A percentile compares a stretch with the other conserved stretches of the same genome.
Conservation (phyloP, 108 stramenopile species). For the Pseudonitzschia delicatissima region DNA sequence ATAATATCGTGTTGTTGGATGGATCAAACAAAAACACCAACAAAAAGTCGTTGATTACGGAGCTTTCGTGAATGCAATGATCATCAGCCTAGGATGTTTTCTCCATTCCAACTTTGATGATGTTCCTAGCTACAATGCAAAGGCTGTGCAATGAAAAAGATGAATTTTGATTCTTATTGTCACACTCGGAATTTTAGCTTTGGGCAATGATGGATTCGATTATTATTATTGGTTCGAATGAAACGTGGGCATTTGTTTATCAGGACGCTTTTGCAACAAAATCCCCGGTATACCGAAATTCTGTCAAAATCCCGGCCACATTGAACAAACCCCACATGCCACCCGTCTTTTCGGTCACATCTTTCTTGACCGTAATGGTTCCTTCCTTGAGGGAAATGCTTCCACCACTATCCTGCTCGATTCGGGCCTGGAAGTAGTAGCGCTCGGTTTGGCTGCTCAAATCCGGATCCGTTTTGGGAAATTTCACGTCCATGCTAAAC, state of each 20-base stretch:
- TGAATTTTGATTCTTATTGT: too few species aligned
- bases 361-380: conserved; percentile 59
- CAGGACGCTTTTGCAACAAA: too few species aligned
- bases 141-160: too few species aligned
- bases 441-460: neutral
- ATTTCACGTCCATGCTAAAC: conserved; percentile 51
- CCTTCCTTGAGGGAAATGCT: conserved; percentile 45
- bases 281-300: conserved; percentile 44
- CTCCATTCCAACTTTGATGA: too few species aligned
- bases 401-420: neutral
- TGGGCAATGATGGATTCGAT: too few species aligned
- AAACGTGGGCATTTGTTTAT: too few species aligned
- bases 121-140: too few species aligned
- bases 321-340: conserved; percentile 55
- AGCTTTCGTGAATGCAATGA: neutral
- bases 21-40: too few species aligned
- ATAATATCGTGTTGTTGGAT: too few species aligned
- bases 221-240: too few species aligned
- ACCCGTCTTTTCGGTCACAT: conserved; percentile 37
- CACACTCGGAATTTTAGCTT: too few species aligned
- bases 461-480: conserved; percentile 32
- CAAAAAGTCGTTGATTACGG: neutral
- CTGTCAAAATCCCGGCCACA: conserved; percentile 51
- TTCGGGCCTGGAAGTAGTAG: conserved; percentile 23
- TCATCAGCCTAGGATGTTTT: too few species aligned